Conservation (phyloP, 2,329 filamentous ascomycete species). For the Pestalotiopsis sp. region DNA sequence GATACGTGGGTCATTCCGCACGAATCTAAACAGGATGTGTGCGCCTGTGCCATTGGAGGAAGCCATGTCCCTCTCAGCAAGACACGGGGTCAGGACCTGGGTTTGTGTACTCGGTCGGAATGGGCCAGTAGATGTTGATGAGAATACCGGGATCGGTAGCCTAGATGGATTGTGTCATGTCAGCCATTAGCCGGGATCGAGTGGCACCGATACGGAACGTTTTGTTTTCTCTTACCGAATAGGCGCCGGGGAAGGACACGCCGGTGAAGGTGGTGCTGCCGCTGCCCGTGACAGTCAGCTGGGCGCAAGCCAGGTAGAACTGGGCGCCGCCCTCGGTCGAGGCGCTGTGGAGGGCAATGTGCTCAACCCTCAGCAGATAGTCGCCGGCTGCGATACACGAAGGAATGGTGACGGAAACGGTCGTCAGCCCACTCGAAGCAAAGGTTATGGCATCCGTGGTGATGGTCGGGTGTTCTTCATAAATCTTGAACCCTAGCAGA, state of each 20-base stretch:
- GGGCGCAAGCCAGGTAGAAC: constrained; percentile 25
- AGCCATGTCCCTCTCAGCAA: background rate
- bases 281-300: constrained; percentile 44
- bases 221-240: constrained; percentile 31
- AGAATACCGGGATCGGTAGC: constrained; percentile 32
- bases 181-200: background rate
- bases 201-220: background rate
- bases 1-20: too few relatives aligned
- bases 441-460: constrained; percentile 20
- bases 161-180: background rate
- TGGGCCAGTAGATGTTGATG: constrained; percentile 35
- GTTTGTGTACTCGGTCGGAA: constrained; percentile 28
- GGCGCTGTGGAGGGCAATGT: constrained; percentile 35
- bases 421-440: constrained; percentile 19
- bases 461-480: constrained; percentile 27
- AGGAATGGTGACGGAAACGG: constrained; percentile 31
- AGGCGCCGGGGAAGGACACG: constrained; percentile 35
- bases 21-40: too few relatives aligned
- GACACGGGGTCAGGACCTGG: constrained; percentile 25
- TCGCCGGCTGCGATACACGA: constrained; percentile 32
- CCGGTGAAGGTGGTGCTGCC: constrained; percentile 33
- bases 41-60: too few relatives aligned
- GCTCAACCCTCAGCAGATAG: constrained; percentile 38
- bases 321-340: constrained; percentile 2
- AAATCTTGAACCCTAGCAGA: constrained; percentile 30